Evolutionary conservation across 73 alveolate genomes (phyloP).

Genomic region (Tetrahymena thermophila): DNA sequence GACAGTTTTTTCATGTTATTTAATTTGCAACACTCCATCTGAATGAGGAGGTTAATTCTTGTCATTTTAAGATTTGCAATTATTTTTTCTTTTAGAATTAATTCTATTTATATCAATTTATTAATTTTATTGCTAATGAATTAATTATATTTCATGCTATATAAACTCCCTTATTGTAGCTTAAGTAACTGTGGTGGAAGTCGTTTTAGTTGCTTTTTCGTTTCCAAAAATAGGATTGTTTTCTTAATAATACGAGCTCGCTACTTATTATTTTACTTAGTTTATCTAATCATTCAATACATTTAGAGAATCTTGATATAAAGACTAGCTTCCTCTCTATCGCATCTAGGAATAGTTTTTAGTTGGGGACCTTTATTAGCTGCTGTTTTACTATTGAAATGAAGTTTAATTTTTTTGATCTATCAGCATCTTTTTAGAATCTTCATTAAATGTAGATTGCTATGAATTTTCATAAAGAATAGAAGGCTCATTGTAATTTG

Average conservation of each 20-base stretch:
- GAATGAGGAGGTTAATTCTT: not conserved
- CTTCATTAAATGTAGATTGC: not conserved
- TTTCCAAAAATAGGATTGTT: not conserved
- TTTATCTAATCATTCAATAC: not conserved
- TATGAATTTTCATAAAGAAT: not conserved
- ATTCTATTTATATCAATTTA: not conserved
- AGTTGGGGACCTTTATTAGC: not conserved
- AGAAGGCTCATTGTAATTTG: not conserved
- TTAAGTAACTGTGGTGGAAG: not conserved
- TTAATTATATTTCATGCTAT: not conserved
- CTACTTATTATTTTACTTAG: not conserved
- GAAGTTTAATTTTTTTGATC: not conserved
- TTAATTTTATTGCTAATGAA: not conserved
- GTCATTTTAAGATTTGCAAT: not conserved
- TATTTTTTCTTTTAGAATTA: not conserved
- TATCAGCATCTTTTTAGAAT: not conserved
- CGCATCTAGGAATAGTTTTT: not conserved
- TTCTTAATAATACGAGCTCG: not conserved
- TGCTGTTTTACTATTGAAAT: not conserved
- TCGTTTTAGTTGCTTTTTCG: not conserved
- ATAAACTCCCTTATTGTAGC: not conserved
- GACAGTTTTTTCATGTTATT: not conserved
- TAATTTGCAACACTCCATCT: not conserved
- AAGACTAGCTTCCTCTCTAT: not conserved
- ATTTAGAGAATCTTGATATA: not conserved